Evolutionary conservation across 345 rosid genomes (phyloP).

Genomic region (Dimocarpus longan): DNA sequence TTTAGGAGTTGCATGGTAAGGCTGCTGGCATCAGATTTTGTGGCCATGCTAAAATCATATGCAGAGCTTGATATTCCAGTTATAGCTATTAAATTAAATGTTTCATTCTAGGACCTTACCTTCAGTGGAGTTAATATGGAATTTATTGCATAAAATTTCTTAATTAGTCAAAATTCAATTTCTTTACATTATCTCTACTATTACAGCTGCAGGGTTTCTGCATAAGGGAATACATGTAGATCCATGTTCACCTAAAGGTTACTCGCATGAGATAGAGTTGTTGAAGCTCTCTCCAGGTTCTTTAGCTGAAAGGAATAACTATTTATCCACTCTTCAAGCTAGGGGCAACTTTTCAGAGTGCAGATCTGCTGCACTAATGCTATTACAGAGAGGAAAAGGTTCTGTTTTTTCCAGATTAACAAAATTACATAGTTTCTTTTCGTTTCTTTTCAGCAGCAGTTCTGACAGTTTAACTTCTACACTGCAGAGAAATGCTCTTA

Average conservation of each 20-base stretch:
- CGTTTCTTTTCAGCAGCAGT: slow-evolving; percentile 13
- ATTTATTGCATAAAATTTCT: not conserved
- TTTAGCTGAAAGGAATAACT: slow-evolving; percentile 34
- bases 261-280: slow-evolving; percentile 34
- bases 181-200: slow-evolving; percentile 9
- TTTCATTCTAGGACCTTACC: not conserved
- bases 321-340: slow-evolving; percentile 48
- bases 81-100: not conserved
- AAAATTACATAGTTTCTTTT: not conserved
- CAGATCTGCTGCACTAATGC: slow-evolving; percentile 63
- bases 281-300: slow-evolving; percentile 44
- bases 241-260: slow-evolving; percentile 92
- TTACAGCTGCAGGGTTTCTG: slow-evolving; percentile 51
- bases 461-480: slow-evolving; percentile 6
- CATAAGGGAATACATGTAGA: slow-evolving; percentile 44
- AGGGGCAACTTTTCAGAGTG: slow-evolving; percentile 89
- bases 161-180: not conserved
- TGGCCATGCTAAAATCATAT: not conserved
- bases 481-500: slow-evolving; percentile 70
- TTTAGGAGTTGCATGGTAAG: not conserved
- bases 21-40: not conserved
- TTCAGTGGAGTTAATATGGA: not conserved
- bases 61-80: not conserved
- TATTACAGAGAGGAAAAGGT: slow-evolving; percentile 88
- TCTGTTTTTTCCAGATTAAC: slow-evolving; percentile 6